A percentile compares a stretch with the other conserved stretches of the same genome.
phyloP scores from a whole-genome alignment of 371 early-diverging fungal species.

The Haplosporangium sp. region DNA sequence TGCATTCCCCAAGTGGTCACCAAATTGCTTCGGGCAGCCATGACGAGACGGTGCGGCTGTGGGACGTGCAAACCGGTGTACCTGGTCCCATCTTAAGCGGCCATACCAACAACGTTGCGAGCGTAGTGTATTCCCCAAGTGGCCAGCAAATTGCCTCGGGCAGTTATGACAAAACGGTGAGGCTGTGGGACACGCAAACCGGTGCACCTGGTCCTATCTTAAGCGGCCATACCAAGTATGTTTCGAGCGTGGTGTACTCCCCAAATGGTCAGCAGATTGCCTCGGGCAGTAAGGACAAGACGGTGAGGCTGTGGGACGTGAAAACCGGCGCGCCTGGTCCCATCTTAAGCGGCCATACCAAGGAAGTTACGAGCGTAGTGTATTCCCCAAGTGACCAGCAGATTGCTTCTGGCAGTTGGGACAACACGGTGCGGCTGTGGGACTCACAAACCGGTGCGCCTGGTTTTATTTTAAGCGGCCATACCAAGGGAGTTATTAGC shows the following conservation, averaged over 20 bases:
- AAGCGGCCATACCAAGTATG: background rate
- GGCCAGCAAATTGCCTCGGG: background rate
- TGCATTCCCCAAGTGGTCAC: slow-evolving; percentile 4
- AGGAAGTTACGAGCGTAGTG: background rate
- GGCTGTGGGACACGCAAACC: slow-evolving; percentile 4
- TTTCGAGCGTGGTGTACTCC: slow-evolving; percentile 1
- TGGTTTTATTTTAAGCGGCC: too few species aligned
- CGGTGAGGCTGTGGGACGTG: background rate
- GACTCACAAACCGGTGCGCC: too few species aligned
- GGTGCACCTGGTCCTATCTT: background rate
- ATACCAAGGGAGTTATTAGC: too few species aligned
- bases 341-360: background rate
- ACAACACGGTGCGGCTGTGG: background rate
- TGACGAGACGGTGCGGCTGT: slow-evolving; percentile 8
- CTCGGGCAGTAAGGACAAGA: background rate
- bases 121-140: too few species aligned
- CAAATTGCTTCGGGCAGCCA: slow-evolving; percentile 1
- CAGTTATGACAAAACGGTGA: slow-evolving; percentile 5
- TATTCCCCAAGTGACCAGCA: background rate
- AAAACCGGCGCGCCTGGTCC: background rate
- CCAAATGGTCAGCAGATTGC: slow-evolving; percentile 10
- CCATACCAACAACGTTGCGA: too few species aligned
- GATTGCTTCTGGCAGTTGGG: background rate
- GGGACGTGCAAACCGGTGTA: slow-evolving; percentile 1
- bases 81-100: too few species aligned